Evolutionary conservation across 345 rosid species (phyloP), one percentile per base, ranked within the genome.

Genomic region (Eucalyptus cladocalyx): DNA sequence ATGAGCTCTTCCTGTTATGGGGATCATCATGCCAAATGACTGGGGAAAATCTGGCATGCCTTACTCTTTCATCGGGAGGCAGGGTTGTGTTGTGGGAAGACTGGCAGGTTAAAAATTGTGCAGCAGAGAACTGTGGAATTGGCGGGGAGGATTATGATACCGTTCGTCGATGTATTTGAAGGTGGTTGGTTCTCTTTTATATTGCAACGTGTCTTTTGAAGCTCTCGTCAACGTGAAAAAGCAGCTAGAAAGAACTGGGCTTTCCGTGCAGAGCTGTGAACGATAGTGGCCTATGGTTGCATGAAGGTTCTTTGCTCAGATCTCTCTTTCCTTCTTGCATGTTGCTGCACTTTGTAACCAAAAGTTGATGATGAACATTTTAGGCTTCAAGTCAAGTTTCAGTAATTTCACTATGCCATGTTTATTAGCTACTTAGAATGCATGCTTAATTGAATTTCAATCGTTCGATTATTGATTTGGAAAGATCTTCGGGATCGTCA

Each of bases 191-290:
- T 97, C 98, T 56, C 96, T 97, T 91, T 91, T 97, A 90, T 97
- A 96, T 91, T 92, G 98, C 94, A 96, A 94, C 91, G 93, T 97
- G 97, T 94, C 98, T 65, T 97, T 97, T 94, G 99, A 97, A 93
- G 95, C 95, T 87, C 95, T 97, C 89, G 91, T 97, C 90, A 96
- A 94, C 89, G 98, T 95, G 89, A 96, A 98, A 92, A 97, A 94
- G 92, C 98, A 94, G 90, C 99, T 97, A 89, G 99, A 97, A 96
- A 92, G 99, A 95, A 92, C 91, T 95, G 90, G 99, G 96, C 67
- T 97, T 97, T 92, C 99, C 99, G 89, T 94, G 98, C 95, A 97
- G 94, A 93, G 98, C 99, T 76, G 95, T 97, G 90, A 97, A 97
- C 85, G 99, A 97, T 93, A 97, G 98, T 92, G 30, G 62, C 62